Conservation (phyloP, 1,284 basidiomycete genomes). For the Agroathelia rolfsii region DNA sequence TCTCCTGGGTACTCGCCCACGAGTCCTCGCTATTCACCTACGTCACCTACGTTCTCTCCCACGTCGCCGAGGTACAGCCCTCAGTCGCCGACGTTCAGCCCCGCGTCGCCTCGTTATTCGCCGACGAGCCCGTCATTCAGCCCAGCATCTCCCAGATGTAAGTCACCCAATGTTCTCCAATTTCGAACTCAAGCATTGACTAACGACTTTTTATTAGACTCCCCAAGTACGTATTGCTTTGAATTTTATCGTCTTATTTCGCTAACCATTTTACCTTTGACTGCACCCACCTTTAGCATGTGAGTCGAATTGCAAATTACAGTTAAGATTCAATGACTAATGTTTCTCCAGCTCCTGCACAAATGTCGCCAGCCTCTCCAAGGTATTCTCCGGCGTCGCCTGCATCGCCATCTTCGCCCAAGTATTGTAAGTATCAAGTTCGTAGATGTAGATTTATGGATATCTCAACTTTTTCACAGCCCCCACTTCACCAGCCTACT, state of each 20-base stretch:
- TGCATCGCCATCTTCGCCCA: constrained; percentile 79
- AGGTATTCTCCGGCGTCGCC: constrained; percentile 81
- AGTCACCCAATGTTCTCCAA: constrained; percentile 22
- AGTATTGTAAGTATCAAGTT: constrained; percentile 60
- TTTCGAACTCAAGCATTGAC: constrained; percentile 17
- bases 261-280: constrained; percentile 14
- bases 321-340: constrained; percentile 9
- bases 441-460: constrained; percentile 12
- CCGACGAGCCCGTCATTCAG: constrained; percentile 83
- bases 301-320: constrained; percentile 30
- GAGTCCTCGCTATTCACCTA: constrained; percentile 79
- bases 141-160: constrained; percentile 77
- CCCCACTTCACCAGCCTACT: constrained; percentile 77
- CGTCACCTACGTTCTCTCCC: constrained; percentile 80
- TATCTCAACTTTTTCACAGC: constrained; percentile 35
- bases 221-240: constrained; percentile 53
- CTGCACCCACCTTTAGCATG: constrained; percentile 38
- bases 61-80: constrained; percentile 78
- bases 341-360: constrained; percentile 43
- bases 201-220: constrained; percentile 39
- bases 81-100: constrained; percentile 77
- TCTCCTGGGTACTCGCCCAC: constrained; percentile 84
- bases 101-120: constrained; percentile 76
- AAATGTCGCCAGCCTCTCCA: constrained; percentile 78
- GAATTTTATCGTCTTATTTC: constrained; percentile 10